Base-by-base conservation (phyloP, 305 asterid species). In the Salvia sclarea region DNA sequence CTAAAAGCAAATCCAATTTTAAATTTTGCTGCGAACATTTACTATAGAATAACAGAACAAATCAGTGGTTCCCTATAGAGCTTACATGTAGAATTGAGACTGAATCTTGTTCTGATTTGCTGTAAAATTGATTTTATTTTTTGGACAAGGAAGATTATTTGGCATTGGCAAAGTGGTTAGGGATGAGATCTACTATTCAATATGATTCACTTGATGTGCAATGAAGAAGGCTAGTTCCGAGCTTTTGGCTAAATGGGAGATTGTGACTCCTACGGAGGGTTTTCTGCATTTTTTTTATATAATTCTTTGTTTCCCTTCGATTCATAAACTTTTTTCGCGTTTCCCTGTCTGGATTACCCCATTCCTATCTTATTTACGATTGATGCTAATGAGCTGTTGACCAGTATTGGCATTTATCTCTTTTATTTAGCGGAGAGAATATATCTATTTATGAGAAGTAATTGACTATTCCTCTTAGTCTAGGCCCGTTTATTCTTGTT, bases 81-180 rank as follows among this genome's bases (percentile, higher is more conserved):
- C 20, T 28, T 24, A 33, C 25, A 10, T 20, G 40, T 60, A 53
- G 52, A 66, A 49, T 44, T 22, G 43, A 61, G 13, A 30, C 11
- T 55, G 38, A 31, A 41, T 38, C 28, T 21, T 30, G 8, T 71
- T 55, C 54, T 54, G 57, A 31, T 53, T 44, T 31, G 53, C 43
- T 3, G 64, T 18, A 47, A 61, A 52, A 6, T 20, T 43, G 33
- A 35, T 58, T 33, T 16, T 7, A 61, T 71, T 21, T 71, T 21
- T 38, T 33, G 60, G 50, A 66, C 20, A 22, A 22, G 45, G 31
- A 12, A 20, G 13, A 25, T 18, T 24, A 61, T 21, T 21, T 35
- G 2, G 79, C 25, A 17, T 31, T 33, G n/a, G 30, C 21, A 35
- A 52, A 30, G 45, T 74, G 74, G 44, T 62, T 53, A 41, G 66